Evolutionary conservation across 2,329 filamentous ascomycete species (phyloP), one percentile per base, ranked within the genome.

Genomic region (Epichloe bromicola): DNA sequence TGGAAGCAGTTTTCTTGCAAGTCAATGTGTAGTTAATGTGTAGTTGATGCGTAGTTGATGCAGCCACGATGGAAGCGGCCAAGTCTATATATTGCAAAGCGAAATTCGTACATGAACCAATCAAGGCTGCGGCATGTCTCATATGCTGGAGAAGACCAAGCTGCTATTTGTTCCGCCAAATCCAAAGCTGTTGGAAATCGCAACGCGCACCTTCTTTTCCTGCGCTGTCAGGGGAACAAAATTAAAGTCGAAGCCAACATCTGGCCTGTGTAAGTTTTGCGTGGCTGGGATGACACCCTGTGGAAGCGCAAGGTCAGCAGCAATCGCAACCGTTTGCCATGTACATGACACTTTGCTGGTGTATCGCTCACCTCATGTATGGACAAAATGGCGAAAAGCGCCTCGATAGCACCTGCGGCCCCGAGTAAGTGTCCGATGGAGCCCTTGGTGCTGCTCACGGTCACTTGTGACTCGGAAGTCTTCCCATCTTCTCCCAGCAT

Each of bases 131-230:
- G 26, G 3, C 26, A 8, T 46, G 6, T 10, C 10, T 30, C 26
- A 49, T 34, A 52, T 4, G 20, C 58, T 64, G 7, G 76, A 76
- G 60, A 97, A 91, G 49, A 89, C 89, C 38, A 98, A 71, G 50
- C 82, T 89, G 41, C 91, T 90, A 70, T 98, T 98, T 1, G 91
- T 97, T 15, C 93, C 93, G 11, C 93, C 93, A 70, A 98, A 98
- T 0, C 93, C 93, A 69, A 98, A 98, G 64, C 91, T 97, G 62
- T 98, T 98, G 3, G 88, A 93, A 52, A 98, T 60, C 5, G 86
- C 87, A 20, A 91, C 83, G 52, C 80, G 71, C 11, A 97, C 79
- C 2, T 73, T 64, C 57, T 80, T 82, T 49, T 85, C 67, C 66
- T 96, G 90, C 1, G 88, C 76, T 44, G 72, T 63, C 4, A 81